phyloP scores from a whole-genome alignment of 2,329 filamentous ascomycete species.

The Botrytis pseudocinerea region DNA sequence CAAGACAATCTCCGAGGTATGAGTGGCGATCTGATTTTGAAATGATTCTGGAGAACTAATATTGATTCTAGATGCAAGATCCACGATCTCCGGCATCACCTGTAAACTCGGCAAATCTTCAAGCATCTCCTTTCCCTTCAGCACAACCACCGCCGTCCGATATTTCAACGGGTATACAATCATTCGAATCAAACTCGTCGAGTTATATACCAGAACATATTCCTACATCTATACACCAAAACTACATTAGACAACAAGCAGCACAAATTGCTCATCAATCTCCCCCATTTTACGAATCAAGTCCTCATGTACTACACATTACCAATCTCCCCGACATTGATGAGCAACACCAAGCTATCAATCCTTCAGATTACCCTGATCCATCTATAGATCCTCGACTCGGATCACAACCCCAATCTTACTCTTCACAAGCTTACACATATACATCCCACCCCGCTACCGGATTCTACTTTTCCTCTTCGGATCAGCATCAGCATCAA shows the following conservation, averaged over 20 bases:
- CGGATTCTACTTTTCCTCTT: constrained; percentile 1
- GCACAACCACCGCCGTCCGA: background rate
- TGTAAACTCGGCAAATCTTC: background rate
- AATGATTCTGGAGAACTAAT: background rate
- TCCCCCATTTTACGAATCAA: background rate
- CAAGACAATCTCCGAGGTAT: constrained; percentile 9
- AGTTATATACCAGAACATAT: background rate
- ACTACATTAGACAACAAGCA: background rate
- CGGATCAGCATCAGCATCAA: background rate
- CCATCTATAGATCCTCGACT: background rate
- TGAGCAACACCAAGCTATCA: background rate
- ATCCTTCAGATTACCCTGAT: background rate
- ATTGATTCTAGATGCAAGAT: background rate
- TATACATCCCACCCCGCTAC: background rate
- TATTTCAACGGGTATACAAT: background rate
- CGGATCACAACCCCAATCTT: background rate
- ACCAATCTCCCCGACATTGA: background rate
- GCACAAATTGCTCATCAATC: background rate
- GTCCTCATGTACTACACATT: background rate
- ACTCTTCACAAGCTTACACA: background rate
- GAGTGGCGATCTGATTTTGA: background rate
- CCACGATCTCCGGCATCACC: background rate
- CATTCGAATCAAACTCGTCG: background rate
- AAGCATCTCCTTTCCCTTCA: background rate
- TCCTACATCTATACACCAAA: background rate